These are phyloP conservation scores for Annona squamosa DNA, from an alignment of 164 flowering plant species.

Conservation along the genomic window DNA sequence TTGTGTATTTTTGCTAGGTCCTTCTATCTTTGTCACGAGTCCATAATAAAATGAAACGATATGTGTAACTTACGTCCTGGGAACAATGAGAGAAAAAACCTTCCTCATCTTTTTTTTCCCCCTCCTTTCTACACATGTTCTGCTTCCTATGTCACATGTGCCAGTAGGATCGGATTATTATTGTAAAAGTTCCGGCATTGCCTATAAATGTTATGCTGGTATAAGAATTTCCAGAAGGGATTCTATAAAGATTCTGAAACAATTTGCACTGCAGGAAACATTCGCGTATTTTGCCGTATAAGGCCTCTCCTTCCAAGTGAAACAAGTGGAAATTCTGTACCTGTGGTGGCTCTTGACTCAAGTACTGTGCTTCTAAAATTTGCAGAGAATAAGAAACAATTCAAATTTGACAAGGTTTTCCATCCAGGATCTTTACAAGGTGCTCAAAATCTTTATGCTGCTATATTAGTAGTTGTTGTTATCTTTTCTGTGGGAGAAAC, in stretches of 20 bases:
- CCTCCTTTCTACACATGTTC: too few species aligned
- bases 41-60: too few species aligned
- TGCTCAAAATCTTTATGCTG: conserved; percentile 13
- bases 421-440: conserved; percentile 53
- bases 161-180: too few species aligned
- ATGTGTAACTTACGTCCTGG: too few species aligned
- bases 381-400: conserved; percentile 32
- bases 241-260: background rate
- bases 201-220: conserved; percentile 36
- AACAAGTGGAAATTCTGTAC: conserved; percentile 15
- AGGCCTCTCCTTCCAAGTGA: conserved; percentile 35
- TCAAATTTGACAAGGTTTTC: conserved; percentile 56
- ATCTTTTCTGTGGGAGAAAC: background rate
- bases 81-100: too few species aligned
- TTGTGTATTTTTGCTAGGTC: background rate
- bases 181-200: too few species aligned
- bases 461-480: background rate
- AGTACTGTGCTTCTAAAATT: conserved; percentile 30
- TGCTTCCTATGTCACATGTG: too few species aligned
- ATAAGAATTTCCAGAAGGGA: conserved; percentile 34
- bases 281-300: conserved; percentile 56
- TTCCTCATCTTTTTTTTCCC: too few species aligned
- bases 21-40: too few species aligned
- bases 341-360: conserved; percentile 33
- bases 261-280: conserved; percentile 37